Base-by-base conservation (phyloP, 176 grass and related monocot species). In the Calamus simplicifolius region DNA sequence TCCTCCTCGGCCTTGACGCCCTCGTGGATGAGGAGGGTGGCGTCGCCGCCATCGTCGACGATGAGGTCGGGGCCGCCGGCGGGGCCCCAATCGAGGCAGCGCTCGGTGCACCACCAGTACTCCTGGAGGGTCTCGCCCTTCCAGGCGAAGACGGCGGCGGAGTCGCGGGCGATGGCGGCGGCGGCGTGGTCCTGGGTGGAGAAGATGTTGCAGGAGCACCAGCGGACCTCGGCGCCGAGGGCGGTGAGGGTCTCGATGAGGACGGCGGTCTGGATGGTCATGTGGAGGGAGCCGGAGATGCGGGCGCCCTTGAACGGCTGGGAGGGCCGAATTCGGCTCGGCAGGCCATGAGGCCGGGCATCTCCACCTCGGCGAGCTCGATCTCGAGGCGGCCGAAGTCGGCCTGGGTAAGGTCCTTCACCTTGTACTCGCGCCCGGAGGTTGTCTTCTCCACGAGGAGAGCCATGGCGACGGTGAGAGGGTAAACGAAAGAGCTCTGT, bases 71-170 rank as follows among this genome's bases (percentile, higher is more conserved):
- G 93, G 4, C 87, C 93, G 6, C 87, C 84, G 1, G 14, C 75
- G 6, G 7, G 50, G 54, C 93, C 93, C 93, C 84, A 98, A 59
- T 98, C 87, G 25, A 98, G 87, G 79, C 87, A 85, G 4, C 84
- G 75, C 84, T 98, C 93, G 49, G 87, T 92, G 84, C 93, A 98
- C 93, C 93, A 98, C 93, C 93, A 98, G 87, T 98, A 98, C 79
- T 98, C 93, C 78, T 85, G 77, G 51, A 92, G 84, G 0, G 93
- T 92, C 79, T 98, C 93, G 49, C 93, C 84, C 76, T 98, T 98
- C 93, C 93, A 98, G 0, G 93, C 93, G 60, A 98, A 98, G 3
- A 98, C 81, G 0, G 93, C 83, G 0, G 88, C 93, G 0, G 93
- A 92, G 68, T 98, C 93, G 16, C 93, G 74, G 23, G 88, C 93